These are phyloP conservation scores for Schizochytrium sp. DNA, from an alignment of 108 stramenopile species.

Conservation along the genomic window DNA sequence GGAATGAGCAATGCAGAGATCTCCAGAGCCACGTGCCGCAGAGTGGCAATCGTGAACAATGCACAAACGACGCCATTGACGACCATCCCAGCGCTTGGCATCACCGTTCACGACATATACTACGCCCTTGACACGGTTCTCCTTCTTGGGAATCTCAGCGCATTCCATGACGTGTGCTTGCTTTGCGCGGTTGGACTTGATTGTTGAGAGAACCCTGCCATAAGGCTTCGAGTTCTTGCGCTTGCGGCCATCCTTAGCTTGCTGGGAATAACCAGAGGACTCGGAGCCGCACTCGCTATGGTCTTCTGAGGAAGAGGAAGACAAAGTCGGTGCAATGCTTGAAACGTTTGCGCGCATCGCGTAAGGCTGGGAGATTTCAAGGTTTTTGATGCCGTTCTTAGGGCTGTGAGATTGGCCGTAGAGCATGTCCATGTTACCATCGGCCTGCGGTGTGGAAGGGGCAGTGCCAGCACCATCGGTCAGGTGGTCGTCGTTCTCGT, in stretches of 20 bases:
- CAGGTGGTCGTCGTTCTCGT: too few species aligned
- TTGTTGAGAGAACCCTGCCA: conserved; percentile 35
- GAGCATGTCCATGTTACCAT: too few species aligned
- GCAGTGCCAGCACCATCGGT: too few species aligned
- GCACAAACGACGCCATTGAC: conserved; percentile 45
- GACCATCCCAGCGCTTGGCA: conserved; percentile 45
- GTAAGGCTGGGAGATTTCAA: too few species aligned
- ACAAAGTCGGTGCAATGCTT: too few species aligned
- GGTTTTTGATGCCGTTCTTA: too few species aligned
- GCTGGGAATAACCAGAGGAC: too few species aligned
- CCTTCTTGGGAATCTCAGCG: conserved; percentile 13
- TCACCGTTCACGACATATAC: conserved; percentile 41
- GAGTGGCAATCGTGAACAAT: conserved; percentile 58
- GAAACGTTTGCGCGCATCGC: too few species aligned
- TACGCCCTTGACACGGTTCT: conserved; percentile 52
- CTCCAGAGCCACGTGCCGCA: conserved; percentile 37
- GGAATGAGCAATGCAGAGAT: conserved; percentile 49
- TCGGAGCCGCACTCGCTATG: too few species aligned
- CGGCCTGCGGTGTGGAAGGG: too few species aligned
- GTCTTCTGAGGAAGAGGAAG: too few species aligned
- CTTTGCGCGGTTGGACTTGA: conserved; percentile 58
- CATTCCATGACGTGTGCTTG: conserved; percentile 33
- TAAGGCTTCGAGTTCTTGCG: conserved; percentile 47
- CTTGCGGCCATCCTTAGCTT: background rate
- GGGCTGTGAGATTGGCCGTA: too few species aligned